phyloP scores from a whole-genome alignment of 1,284 basidiomycete species.

The Rhodotorula sp. region DNA sequence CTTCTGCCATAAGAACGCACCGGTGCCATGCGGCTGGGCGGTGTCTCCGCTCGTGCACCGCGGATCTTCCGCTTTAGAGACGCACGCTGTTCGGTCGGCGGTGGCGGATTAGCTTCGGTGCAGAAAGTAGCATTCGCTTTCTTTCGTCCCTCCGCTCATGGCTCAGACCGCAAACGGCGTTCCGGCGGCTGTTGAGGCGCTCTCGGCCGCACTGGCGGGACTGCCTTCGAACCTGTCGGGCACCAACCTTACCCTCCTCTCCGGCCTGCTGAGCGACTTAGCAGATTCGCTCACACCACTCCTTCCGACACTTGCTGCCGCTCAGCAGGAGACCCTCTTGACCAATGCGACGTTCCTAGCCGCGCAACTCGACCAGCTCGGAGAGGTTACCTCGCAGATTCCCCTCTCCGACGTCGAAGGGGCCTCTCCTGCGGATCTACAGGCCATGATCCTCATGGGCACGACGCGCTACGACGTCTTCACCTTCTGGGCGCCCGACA shows the following conservation, averaged over 20 bases:
- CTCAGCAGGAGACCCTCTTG: slow-evolving; percentile 3
- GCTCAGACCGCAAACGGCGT: slow-evolving; percentile 1
- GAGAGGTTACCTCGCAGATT: not conserved
- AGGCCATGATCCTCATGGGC: slow-evolving; percentile 8
- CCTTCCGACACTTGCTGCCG: not conserved
- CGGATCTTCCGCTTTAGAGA: too few relatives aligned
- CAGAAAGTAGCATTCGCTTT: not conserved
- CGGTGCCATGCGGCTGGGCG: too few relatives aligned
- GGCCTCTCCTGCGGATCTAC: not conserved
- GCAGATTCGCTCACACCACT: not conserved
- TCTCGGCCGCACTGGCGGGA: not conserved
- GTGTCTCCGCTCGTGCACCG: too few relatives aligned
- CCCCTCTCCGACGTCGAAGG: not conserved
- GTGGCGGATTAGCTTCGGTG: too few relatives aligned
- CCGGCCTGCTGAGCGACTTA: not conserved
- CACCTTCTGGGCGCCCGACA: slow-evolving; percentile 13
- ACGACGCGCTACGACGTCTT: slow-evolving; percentile 7
- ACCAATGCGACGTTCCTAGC: slow-evolving; percentile 14
- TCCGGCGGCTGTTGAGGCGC: not conserved
- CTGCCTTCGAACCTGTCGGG: not conserved
- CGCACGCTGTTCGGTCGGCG: too few relatives aligned
- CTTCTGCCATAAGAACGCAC: too few relatives aligned
- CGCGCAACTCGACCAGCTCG: not conserved
- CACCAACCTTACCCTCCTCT: slow-evolving; percentile 3
- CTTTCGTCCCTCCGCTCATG: not conserved